Evolutionary conservation across 2,329 filamentous ascomycete genomes (phyloP), one percentile per base, ranked within the genome.

Genomic region (Celoporthe dispersa): DNA sequence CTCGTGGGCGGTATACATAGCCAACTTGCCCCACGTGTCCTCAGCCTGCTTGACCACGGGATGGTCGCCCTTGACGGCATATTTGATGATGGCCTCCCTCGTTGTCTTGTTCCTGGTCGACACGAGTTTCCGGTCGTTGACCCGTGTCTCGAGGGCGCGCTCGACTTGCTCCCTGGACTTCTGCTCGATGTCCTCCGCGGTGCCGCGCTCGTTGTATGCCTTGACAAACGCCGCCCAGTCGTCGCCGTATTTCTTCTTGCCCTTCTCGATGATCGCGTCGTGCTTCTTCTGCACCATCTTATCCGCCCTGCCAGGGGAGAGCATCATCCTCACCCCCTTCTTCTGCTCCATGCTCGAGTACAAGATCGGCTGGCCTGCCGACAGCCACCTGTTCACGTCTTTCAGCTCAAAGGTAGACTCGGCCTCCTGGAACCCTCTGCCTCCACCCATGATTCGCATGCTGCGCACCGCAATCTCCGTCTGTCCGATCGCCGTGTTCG

Each of bases 401-500:
- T 72, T 66, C 19, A 76, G 65, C 37, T 73, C 44, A 16, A 70
- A 59, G 12, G 66, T 69, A 67, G 77, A 70, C 53, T 74, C 53
- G 66, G 76, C 68, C 41, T 73, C 48, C 68, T 78, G 74, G 76
- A 78, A 82, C 0, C 77, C 66, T 60, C 74, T 69, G 6, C 79
- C 82, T 68, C 81, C 79, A 14, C 78, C 80, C 61, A 84, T 75
- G 57, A 83, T 72, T 22, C 81, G 78, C 76, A 83, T 80, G 72
- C 78, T 76, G 22, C 79, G 79, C 63, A 83, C 60, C 11, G 77
- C 81, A 25, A 78, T 75, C 73, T 79, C 79, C 60, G 78, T 75
- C 68, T 76, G 74, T 62, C 77, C 79, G 64, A 78, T 72, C 31
- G 75, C 68, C 64, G 77, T 75, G 55, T 75, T 71, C 28, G 75